A percentile compares a stretch with the other conserved stretches of the same genome.
Conservation (phyloP, 139 green algal species). For the Volvox africanus region DNA sequence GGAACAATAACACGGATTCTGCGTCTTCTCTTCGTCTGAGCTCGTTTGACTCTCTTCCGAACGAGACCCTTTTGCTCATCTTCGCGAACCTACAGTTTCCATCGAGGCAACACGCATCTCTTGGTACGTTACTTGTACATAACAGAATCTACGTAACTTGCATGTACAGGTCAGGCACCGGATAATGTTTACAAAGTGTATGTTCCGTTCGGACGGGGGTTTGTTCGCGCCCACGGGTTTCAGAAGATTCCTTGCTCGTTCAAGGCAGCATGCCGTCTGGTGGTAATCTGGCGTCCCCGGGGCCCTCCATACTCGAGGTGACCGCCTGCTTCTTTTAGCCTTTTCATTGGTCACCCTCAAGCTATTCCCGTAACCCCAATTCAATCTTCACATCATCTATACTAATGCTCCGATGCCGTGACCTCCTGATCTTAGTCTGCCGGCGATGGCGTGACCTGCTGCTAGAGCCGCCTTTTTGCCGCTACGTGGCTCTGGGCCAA, state of each 20-base stretch:
- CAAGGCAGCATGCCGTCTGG: neutral
- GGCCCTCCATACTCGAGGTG: neutral
- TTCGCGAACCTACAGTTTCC: neutral
- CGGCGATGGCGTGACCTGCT: constrained; percentile 27
- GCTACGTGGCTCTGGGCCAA: neutral
- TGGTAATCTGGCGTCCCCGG: neutral
- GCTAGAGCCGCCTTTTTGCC: constrained; percentile 8
- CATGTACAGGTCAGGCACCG: too few species aligned
- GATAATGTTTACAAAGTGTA: too few species aligned
- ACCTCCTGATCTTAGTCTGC: constrained; percentile 17
- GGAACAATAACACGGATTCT: neutral
- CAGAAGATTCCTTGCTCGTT: neutral
- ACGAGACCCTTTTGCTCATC: constrained; percentile 11
- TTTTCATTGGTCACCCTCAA: neutral
- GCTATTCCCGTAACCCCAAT: neutral
- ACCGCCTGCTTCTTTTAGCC: neutral
- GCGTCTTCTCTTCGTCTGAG: neutral
- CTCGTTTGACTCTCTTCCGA: neutral
- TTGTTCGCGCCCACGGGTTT: too few species aligned
- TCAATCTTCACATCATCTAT: neutral
- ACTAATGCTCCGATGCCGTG: neutral
- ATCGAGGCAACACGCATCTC: neutral
- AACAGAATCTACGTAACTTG: too few species aligned
- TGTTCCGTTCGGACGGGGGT: too few species aligned
- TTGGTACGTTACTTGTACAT: constrained; percentile 6